Base-by-base conservation (phyloP, 2,329 filamentous ascomycete genomes). In the Waltergamsia citrina region DNA sequence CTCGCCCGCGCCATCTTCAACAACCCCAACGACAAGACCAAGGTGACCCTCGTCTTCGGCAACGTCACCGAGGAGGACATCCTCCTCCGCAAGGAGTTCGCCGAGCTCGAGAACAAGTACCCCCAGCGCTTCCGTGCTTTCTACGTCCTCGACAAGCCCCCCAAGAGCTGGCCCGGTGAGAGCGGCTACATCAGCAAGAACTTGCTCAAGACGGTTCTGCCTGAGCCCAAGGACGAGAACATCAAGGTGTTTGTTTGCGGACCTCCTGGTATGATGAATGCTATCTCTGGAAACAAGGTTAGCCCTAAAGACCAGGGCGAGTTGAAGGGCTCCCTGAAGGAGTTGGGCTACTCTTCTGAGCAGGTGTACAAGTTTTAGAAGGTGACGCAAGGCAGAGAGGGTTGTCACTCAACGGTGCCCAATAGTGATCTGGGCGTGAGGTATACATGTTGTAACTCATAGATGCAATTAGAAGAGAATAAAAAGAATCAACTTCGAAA, bases 171-270 rank as follows among this genome's bases (percentile, higher is more conserved):
- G 86, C 60, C 62, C 36, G 82, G 85, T 45, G 75, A 70, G 51
- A 84, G 78, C 59, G 92, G 92, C 42, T 81, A 69, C 67, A 81
- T 98, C 54, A 84, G 63, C 59, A 93, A 94, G 73, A 87, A 95
- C 44, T 70, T 96, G 38, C 65, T 98, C 51, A 94, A 96, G 81
- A 90, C 84, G 33, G 87, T 95, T 8, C 73, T 96, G 11, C 92
- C 92, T 9, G 87, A 93, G 62, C 87, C 92, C 42, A 92, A 92
- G 72, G 73, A 74, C 48, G 83, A 83, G 44, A 92, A 94, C 65
- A 79, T 94, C 68, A 96, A 96, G 78, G 62, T 96, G 42, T 96
- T 98, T 52, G 85, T 98, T 24, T 96, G 90, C 60, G 90, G 90
- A 0, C 92, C 92, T 10, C 88, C 90, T 3, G 84, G 81, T 27